Conservation (phyloP, 495 filamentous ascomycete genomes). For the Xylaria curta region DNA sequence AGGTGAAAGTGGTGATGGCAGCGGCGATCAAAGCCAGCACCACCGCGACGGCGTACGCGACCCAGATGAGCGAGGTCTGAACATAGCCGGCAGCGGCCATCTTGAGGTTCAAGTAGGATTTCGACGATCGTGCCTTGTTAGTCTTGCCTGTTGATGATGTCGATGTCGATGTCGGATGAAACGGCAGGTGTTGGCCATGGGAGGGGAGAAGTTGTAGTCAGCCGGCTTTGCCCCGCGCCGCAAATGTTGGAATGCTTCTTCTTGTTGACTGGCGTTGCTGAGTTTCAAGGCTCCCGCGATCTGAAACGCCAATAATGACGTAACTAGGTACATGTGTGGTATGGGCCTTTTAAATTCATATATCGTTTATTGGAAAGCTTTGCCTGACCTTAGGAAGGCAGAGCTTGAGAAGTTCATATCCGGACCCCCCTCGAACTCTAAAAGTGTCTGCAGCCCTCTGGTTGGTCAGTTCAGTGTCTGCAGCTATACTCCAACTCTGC, state of each 20-base stretch:
- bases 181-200: neutral
- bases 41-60: constrained; percentile 84
- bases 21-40: constrained; percentile 72
- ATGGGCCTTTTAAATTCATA: neutral
- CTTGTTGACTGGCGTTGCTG: constrained; percentile 17
- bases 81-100: constrained; percentile 70
- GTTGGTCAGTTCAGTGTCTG: no score
- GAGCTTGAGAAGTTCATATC: no score
- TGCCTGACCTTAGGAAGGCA: no score
- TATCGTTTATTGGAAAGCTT: no score
- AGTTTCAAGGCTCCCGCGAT: neutral
- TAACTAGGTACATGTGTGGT: neutral
- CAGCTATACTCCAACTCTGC: no score
- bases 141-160: neutral
- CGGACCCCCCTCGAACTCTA: no score
- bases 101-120: constrained; percentile 30
- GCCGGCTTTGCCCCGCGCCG: constrained; percentile 6
- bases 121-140: neutral
- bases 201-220: neutral
- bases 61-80: constrained; percentile 87
- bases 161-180: neutral
- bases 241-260: constrained; percentile 13
- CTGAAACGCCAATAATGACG: constrained; percentile 21
- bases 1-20: constrained; percentile 80
- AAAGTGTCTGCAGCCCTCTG: no score